Evolutionary conservation across 2,329 filamentous ascomycete species (phyloP).

Genomic region (Diaporthe sp.): DNA sequence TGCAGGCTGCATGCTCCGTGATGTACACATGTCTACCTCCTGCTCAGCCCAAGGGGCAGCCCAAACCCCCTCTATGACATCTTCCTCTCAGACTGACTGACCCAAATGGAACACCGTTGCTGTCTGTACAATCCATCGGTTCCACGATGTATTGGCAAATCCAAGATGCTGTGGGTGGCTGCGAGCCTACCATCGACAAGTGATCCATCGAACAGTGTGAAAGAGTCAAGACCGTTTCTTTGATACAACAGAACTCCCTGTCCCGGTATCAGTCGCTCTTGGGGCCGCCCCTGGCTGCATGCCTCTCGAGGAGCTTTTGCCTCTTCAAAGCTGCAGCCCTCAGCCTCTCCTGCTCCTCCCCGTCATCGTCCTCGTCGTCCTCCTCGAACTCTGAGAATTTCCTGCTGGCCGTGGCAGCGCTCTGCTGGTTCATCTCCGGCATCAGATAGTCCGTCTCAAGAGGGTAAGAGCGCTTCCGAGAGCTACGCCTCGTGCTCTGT

Average conservation of each 20-base stretch:
- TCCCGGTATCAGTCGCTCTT: not conserved
- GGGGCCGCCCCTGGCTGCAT: not conserved
- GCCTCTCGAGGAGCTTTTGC: not conserved
- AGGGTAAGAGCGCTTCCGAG: not conserved
- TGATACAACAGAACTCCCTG: not conserved
- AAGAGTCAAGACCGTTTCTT: not conserved
- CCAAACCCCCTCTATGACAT: not conserved
- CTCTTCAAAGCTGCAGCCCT: not conserved
- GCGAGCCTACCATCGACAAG: not conserved
- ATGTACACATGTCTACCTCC: not conserved
- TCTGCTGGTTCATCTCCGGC: not conserved
- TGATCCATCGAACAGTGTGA: not conserved
- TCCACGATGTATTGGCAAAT: not conserved
- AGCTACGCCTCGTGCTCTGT: not conserved
- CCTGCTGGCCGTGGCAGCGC: not conserved
- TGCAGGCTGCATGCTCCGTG: not conserved
- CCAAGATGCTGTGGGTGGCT: not conserved
- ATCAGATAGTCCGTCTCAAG: not conserved
- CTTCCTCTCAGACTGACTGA: not conserved
- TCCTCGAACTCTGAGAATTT: not conserved
- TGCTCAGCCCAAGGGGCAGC: not conserved
- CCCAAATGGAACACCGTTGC: not conserved
- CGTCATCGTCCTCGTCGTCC: not conserved
- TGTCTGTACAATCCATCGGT: not conserved
- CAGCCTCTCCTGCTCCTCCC: not conserved